Evolutionary conservation across 164 flowering plant genomes (phyloP).

Genomic region (Chimonanthus praecox): DNA sequence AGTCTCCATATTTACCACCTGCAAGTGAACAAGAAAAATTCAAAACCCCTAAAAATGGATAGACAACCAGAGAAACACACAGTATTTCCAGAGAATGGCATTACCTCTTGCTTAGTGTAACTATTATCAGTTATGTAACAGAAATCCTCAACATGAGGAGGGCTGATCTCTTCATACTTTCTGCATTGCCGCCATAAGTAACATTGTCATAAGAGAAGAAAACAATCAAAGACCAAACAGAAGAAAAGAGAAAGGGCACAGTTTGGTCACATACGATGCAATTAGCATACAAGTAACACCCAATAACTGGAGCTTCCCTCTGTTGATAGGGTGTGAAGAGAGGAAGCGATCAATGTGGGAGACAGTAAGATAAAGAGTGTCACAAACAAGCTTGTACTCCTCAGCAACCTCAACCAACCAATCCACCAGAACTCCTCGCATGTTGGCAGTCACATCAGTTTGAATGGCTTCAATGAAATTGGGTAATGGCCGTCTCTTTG

Average conservation of each 20-base stretch:
- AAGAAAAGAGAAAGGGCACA: background rate
- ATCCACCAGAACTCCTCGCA: slow-evolving; percentile 65
- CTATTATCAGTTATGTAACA: slow-evolving; percentile 88
- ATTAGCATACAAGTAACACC: slow-evolving; percentile 89
- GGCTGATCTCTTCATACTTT: slow-evolving; percentile 87
- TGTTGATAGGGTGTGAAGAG: slow-evolving; percentile 36
- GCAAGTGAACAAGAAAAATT: background rate
- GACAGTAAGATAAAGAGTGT: slow-evolving; percentile 60
- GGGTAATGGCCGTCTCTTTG: slow-evolving; percentile 45
- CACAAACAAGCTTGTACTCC: slow-evolving; percentile 60
- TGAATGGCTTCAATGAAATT: slow-evolving; percentile 53
- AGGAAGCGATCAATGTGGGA: slow-evolving; percentile 58
- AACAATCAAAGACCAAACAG: background rate
- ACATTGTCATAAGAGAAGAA: background rate
- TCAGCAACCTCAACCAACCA: slow-evolving; percentile 83
- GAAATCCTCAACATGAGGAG: slow-evolving; percentile 79
- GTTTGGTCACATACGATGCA: slow-evolving; percentile 56
- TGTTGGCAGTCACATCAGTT: slow-evolving; percentile 49
- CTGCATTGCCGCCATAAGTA: slow-evolving; percentile 25
- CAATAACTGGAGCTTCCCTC: slow-evolving; percentile 57
- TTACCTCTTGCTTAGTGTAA: slow-evolving; percentile 66
- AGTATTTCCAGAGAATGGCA: background rate
- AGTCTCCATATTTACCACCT: slow-evolving; percentile 66
- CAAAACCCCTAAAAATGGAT: background rate
- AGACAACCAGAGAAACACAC: accelerated